These are phyloP conservation scores for Beauveria medogensis DNA, from an alignment of 2,329 filamentous ascomycete genomes.

Conservation along the genomic window DNA sequence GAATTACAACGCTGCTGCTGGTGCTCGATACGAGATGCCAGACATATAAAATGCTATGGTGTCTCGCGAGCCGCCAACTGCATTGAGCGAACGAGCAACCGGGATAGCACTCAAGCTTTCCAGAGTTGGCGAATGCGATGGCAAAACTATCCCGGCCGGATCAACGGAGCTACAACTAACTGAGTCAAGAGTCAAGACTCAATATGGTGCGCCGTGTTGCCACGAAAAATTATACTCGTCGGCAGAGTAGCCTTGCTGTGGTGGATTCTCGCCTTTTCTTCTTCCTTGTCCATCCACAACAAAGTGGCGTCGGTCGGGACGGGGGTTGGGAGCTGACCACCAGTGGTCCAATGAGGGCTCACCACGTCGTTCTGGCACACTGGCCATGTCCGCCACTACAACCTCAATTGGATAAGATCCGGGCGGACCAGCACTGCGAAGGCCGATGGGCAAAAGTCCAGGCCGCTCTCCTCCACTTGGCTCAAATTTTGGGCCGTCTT, in stretches of 20 bases:
- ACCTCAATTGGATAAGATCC: conserved; percentile 9
- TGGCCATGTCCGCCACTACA: conserved; percentile 8
- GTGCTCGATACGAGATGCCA: too few species aligned
- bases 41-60: too few species aligned
- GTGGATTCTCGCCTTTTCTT: conserved; percentile 5
- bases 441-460: conserved; percentile 5
- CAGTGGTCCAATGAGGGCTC: conserved; percentile 11
- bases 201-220: neutral
- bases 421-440: conserved; percentile 10
- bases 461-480: conserved; percentile 8
- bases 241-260: conserved; percentile 5
- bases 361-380: conserved; percentile 13
- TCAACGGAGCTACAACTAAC: neutral
- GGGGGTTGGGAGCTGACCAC: conserved; percentile 8
- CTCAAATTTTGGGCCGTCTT: neutral
- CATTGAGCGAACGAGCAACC: too few species aligned
- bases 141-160: neutral
- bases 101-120: too few species aligned
- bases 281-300: neutral
- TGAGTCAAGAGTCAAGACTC: neutral
- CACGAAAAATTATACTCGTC: neutral
- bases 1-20: neutral
- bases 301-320: conserved; percentile 11
- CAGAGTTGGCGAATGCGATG: neutral
- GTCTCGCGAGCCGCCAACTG: too few species aligned